These are phyloP conservation scores for Zychaea mexicana DNA, from an alignment of 371 early-diverging fungal genomes.

Conservation along the genomic window DNA sequence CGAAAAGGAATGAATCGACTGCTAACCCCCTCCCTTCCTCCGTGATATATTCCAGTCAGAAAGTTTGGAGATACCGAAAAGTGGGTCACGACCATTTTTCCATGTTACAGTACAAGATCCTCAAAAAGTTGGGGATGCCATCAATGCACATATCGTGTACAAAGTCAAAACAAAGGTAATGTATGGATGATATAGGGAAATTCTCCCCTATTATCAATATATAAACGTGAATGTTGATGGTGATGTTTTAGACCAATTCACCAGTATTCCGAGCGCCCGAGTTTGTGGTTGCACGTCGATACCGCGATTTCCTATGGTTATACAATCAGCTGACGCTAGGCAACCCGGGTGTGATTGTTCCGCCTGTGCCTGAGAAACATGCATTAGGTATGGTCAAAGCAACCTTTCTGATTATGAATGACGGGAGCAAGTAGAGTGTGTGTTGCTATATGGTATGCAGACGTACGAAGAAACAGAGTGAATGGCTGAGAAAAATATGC, in stretches of 20 bases:
- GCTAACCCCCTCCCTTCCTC: neutral
- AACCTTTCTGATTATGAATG: too few species aligned
- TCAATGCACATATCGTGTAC: constrained; percentile 87
- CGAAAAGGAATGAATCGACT: neutral
- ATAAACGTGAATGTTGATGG: too few species aligned
- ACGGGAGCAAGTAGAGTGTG: too few species aligned
- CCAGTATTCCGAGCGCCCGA: constrained; percentile 76
- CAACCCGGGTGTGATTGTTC: constrained; percentile 91
- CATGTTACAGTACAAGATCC: constrained; percentile 86
- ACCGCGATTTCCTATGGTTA: constrained; percentile 95
- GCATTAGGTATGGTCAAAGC: constrained; percentile 69
- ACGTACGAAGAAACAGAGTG: too few species aligned
- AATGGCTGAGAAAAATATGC: too few species aligned
- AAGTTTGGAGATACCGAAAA: constrained; percentile 48
- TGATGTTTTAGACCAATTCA: constrained; percentile 65
- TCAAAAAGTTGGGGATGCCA: constrained; percentile 86
- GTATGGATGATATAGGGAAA: neutral
- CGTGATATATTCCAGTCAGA: constrained; percentile 23
- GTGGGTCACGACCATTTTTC: constrained; percentile 68
- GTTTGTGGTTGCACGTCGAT: constrained; percentile 84
- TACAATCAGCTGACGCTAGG: constrained; percentile 78
- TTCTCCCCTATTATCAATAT: neutral
- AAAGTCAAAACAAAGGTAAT: constrained; percentile 82
- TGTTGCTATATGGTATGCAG: too few species aligned
- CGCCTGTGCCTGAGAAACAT: constrained; percentile 94